Base-by-base conservation (phyloP, 768 basidiomycete genomes). In the Lanmaoa rubissima region DNA sequence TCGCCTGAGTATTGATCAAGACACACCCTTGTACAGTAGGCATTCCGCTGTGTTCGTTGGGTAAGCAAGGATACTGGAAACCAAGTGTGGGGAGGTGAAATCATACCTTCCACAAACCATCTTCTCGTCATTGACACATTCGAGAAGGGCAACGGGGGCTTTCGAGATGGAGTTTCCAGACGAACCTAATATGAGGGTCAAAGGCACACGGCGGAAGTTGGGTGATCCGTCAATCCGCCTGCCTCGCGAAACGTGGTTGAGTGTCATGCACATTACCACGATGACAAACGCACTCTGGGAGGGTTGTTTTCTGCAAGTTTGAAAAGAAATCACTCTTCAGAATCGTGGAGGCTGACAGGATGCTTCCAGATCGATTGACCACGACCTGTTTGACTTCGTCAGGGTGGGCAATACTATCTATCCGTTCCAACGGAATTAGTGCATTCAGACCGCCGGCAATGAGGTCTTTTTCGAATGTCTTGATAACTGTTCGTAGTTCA, bases 271-370 rank as follows among this genome's bases (percentile, higher is more conserved):
- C 19, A 31, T 44, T 36, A 19, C 16, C 14, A 55, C 3, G 16
- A 40, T 13, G 21, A 51, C 6, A 50, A 51, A 59, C 87, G 59
- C 58, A 95, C 90, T 98, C 97, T 0, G 94, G 91, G 3, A 99
- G 77, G 4, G 92, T 91, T 86, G 97, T 93, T 76, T 98, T 98
- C 74, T 98, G 97, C 34, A 98, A 69, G 67, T 92, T 92, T 7
- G 85, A 85, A 79, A 95, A 95, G 78, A 94, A 93, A 68, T 95
- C 93, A 65, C 90, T 92, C 76, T 99, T 99, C 66, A 98, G 77
- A 63, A 98, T 97, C 1, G 94, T 93, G 5, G 86, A 91, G 2
- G 93, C 90, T 13, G 92, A 96, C 0, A 98, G 75, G 55, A 98
- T 90, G 58, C 80, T 83, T 10, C 97, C 97, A 10, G 83, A 81